Evolutionary conservation across 495 filamentous ascomycete species (phyloP), one percentile per base, ranked within the genome.

Genomic region (Penicillium coprophilum): DNA sequence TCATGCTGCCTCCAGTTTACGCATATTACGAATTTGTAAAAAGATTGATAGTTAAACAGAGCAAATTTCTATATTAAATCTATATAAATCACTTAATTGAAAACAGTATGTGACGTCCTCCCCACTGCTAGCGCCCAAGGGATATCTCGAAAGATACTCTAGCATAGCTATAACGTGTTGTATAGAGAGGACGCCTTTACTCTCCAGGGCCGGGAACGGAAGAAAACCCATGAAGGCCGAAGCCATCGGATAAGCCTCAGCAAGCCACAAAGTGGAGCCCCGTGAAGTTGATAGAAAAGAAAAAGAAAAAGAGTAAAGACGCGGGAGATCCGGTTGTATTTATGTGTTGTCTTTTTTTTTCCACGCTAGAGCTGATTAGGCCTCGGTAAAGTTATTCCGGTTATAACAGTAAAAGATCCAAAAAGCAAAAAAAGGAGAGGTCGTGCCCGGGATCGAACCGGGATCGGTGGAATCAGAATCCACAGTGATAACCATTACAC

Each of bases 371-470:
- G 52, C 52, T 15, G 19, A 54, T 54, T 54, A 31, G 23, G 52
- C 19, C n/a, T 17, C 49, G 49, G 50, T 15, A 6, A 20, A 40
- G 11, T 7, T 43, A 15, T 19, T 32, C 50, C 50, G 50, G 50
- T 15, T 6, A 36, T 15, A 36, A 15, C 13, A 38, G 15, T 9
- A n/a, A n/a, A 32, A 32, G 17, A 17, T 38, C n/a, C 34, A 38
- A 38, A 38, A 38, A 38, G 24, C 4, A 5, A 10, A 30, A 28
- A 46, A 58, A 50, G 46, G 55, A 61, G 48, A 73, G 69, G 69
- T 73, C 71, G 57, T 72, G 62, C 69, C 71, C 68, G 71, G 67
- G 67, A 71, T 70, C 70, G 70, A 72, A 72, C 67, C 67, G 66
- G 68, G 71, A 71, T 70, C 60, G 57, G 49, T 43, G 57, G 70